Evolutionary conservation across 2,329 filamentous ascomycete species (phyloP).

Genomic region (Trichophyton benhamiae): DNA sequence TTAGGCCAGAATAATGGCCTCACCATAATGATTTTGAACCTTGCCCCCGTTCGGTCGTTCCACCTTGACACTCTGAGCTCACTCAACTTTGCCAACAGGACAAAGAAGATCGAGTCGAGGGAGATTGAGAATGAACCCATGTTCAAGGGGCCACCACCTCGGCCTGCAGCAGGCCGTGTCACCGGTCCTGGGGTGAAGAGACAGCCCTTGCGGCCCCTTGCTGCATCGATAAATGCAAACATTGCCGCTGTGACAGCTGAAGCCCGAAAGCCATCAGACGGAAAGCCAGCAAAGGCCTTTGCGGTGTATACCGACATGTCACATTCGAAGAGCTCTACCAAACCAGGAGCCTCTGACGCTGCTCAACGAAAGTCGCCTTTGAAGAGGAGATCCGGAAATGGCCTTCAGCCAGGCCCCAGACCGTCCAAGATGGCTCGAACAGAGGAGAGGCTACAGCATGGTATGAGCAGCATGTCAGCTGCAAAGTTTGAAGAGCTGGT

Average conservation of each 20-base stretch:
- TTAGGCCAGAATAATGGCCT: constrained; percentile 90
- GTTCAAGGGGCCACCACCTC: constrained; percentile 60
- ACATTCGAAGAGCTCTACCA: constrained; percentile 21
- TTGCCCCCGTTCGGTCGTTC: constrained; percentile 82
- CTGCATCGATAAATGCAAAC: constrained; percentile 62
- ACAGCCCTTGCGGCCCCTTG: constrained; percentile 67
- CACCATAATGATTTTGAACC: constrained; percentile 91
- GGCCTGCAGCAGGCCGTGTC: constrained; percentile 35
- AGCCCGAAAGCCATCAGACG: constrained; percentile 41
- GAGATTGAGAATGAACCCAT: constrained; percentile 94
- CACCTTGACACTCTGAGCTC: constrained; percentile 90
- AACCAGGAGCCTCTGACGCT: constrained; percentile 21
- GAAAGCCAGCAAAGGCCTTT: constrained; percentile 72
- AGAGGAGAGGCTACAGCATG: constrained; percentile 18
- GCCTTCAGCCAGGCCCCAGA: constrained; percentile 23
- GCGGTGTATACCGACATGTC: constrained; percentile 69
- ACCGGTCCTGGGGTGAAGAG: constrained; percentile 40
- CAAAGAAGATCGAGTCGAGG: constrained; percentile 89
- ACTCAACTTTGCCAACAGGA: constrained; percentile 85
- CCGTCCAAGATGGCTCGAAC: constrained; percentile 39
- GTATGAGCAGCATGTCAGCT: constrained; percentile 42
- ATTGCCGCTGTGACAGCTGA: constrained; percentile 44
- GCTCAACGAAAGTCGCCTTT: constrained; percentile 35
- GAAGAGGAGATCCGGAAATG: constrained; percentile 26
- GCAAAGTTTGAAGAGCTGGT: constrained; percentile 82